Percentiles rank a stretch among this genome's conserved stretches.
Evolutionary conservation across 345 rosid species (phyloP).

Genomic region (Arabidopsis arenosa): DNA sequence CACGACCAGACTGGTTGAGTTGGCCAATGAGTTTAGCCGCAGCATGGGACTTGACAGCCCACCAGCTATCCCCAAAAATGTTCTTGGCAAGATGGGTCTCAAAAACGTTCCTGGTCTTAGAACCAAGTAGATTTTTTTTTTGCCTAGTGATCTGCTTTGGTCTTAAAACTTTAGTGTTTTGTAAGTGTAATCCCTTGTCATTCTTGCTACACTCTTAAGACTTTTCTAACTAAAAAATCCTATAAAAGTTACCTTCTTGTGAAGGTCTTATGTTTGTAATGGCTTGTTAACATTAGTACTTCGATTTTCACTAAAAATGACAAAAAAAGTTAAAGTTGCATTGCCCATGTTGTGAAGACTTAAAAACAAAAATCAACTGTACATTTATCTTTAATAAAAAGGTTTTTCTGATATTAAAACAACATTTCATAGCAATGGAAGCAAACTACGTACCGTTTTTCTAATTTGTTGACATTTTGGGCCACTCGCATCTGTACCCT

Average conservation of each 20-base stretch:
- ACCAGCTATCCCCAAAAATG: conserved; percentile 77
- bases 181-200: conserved; percentile 29
- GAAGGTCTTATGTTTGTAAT: not conserved
- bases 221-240: conserved; percentile 1
- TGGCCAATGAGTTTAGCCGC: conserved; percentile 92
- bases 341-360: not conserved
- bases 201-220: not conserved
- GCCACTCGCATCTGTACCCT: not conserved
- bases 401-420: not conserved
- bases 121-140: conserved; percentile 49
- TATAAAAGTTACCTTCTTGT: not conserved
- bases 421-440: not conserved
- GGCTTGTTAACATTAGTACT: too few relatives aligned
- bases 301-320: too few relatives aligned
- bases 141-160: conserved; percentile 1
- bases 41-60: conserved; percentile 92
- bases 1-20: conserved; percentile 79
- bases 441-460: conserved; percentile 30
- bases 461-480: not conserved
- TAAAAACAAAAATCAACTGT: not conserved
- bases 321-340: too few relatives aligned
- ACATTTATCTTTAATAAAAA: not conserved
- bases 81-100: conserved; percentile 95
- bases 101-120: conserved; percentile 87
- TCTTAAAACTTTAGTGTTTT: conserved; percentile 3